These are phyloP conservation scores for Phytophthora brassicae DNA, from an alignment of 352 stramenopile genomes.

Conservation along the genomic window DNA sequence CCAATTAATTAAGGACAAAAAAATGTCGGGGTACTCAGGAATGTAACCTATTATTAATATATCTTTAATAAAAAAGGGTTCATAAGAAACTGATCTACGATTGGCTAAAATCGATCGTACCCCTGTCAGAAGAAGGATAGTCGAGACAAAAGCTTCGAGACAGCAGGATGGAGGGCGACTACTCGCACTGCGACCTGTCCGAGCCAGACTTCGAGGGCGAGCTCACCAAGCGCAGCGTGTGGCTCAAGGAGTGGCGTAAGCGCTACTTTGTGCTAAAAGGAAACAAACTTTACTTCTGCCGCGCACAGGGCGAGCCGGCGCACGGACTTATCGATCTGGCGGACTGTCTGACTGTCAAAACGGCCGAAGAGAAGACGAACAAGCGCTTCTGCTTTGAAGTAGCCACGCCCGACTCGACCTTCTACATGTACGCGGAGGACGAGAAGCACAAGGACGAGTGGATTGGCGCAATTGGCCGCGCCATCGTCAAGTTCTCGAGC, in stretches of 20 bases:
- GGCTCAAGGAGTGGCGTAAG: constrained; percentile 91
- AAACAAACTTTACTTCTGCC: constrained; percentile 91
- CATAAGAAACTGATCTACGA: too few relatives aligned
- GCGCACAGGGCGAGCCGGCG: constrained; percentile 65
- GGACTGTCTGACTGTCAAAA: constrained; percentile 91
- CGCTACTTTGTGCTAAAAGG: constrained; percentile 92
- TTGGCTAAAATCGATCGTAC: too few relatives aligned
- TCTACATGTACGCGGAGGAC: constrained; percentile 92
- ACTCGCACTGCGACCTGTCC: constrained; percentile 74
- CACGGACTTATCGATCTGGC: constrained; percentile 90
- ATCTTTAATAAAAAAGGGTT: too few relatives aligned
- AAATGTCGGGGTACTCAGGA: too few relatives aligned
- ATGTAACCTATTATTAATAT: too few relatives aligned
- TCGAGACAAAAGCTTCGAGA: not conserved
- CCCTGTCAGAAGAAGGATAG: too few relatives aligned
- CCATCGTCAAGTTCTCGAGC: constrained; percentile 97
- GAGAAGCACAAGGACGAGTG: constrained; percentile 93
- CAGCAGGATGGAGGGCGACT: constrained; percentile 66
- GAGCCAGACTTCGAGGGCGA: constrained; percentile 87
- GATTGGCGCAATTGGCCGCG: constrained; percentile 95
- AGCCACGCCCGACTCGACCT: constrained; percentile 85
- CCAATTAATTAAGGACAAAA: too few relatives aligned
- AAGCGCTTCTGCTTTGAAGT: constrained; percentile 92
- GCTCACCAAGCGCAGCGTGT: constrained; percentile 91
- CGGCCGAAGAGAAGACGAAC: constrained; percentile 91